These are phyloP conservation scores for Phytopythium ostracodes DNA, from an alignment of 352 stramenopile species.

Conservation along the genomic window DNA sequence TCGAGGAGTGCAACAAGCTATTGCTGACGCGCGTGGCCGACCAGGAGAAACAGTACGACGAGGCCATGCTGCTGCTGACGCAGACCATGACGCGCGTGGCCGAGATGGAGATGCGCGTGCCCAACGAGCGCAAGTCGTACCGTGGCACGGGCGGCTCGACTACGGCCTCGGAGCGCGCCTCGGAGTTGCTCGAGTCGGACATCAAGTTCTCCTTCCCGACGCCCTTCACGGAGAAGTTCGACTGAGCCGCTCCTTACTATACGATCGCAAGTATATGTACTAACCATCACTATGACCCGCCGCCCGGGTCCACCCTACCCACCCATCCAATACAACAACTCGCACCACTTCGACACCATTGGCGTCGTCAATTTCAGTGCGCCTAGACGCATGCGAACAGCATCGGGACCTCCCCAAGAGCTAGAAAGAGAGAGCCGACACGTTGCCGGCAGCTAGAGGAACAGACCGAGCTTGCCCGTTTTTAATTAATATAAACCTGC, in stretches of 20 bases:
- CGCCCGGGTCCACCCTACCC: neutral
- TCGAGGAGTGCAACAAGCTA: constrained; percentile 77
- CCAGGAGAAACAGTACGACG: constrained; percentile 84
- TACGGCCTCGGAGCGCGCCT: constrained; percentile 42
- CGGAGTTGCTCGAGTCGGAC: constrained; percentile 35
- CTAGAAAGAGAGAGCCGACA: too few species aligned
- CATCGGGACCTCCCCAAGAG: too few species aligned
- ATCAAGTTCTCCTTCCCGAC: constrained; percentile 52
- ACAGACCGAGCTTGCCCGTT: too few species aligned
- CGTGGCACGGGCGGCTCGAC: constrained; percentile 39
- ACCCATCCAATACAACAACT: neutral
- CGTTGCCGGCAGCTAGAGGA: too few species aligned
- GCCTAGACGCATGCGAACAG: too few species aligned
- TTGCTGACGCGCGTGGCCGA: constrained; percentile 61
- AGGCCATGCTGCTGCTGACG: constrained; percentile 81
- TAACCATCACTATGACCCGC: neutral
- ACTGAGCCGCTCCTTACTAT: constrained; percentile 17
- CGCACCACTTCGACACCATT: too few species aligned
- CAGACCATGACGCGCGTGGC: constrained; percentile 84
- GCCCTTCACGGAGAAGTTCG: constrained; percentile 61
- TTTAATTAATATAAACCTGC: too few species aligned
- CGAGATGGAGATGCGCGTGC: constrained; percentile 75
- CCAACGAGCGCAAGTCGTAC: constrained; percentile 42
- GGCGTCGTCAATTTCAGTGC: too few species aligned
- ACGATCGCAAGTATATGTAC: constrained; percentile 1